A percentile compares a stretch with the other conserved stretches of the same genome.
phyloP scores from a whole-genome alignment of 768 basidiomycete species.

The Amanita rimosa region DNA sequence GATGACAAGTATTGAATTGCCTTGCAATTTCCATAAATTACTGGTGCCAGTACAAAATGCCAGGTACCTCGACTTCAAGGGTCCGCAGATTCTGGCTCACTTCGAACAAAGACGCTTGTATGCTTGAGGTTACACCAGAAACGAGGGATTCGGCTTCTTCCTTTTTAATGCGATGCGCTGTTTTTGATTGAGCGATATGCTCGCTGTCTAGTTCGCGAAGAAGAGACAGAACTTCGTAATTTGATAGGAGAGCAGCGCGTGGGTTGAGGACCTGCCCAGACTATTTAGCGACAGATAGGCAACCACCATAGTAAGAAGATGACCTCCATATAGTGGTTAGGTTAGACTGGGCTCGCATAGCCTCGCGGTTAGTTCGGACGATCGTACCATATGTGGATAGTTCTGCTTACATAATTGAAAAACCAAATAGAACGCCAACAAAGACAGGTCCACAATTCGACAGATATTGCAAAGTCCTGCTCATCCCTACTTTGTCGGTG shows the following conservation, averaged over 20 bases:
- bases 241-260: slow-evolving; percentile 75
- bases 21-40: slow-evolving; percentile 26
- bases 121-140: slow-evolving; percentile 3
- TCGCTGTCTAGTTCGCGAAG: slow-evolving; percentile 69
- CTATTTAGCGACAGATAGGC: background rate
- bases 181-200: slow-evolving; percentile 57
- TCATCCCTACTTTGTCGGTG: background rate
- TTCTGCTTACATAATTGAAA: slow-evolving; percentile 12
- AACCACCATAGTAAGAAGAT: background rate
- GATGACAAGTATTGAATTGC: slow-evolving; percentile 79
- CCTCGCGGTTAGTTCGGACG: too few species aligned
- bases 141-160: slow-evolving; percentile 38
- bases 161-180: slow-evolving; percentile 65
- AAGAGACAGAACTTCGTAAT: slow-evolving; percentile 74
- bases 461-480: background rate
- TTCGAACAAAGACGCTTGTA: slow-evolving; percentile 26
- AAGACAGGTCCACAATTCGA: slow-evolving; percentile 9
- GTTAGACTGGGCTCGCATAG: too few species aligned
- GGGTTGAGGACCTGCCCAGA: slow-evolving; percentile 48
- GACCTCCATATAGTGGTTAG: slow-evolving; percentile 1
- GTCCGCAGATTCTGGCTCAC: slow-evolving; percentile 76
- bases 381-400: too few species aligned
- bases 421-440: slow-evolving; percentile 32
- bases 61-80: slow-evolving; percentile 66
- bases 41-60: background rate